A percentile compares a stretch with the other conserved stretches of the same genome.
Evolutionary conservation across 768 basidiomycete genomes (phyloP).

Genomic region (Panus rudis): DNA sequence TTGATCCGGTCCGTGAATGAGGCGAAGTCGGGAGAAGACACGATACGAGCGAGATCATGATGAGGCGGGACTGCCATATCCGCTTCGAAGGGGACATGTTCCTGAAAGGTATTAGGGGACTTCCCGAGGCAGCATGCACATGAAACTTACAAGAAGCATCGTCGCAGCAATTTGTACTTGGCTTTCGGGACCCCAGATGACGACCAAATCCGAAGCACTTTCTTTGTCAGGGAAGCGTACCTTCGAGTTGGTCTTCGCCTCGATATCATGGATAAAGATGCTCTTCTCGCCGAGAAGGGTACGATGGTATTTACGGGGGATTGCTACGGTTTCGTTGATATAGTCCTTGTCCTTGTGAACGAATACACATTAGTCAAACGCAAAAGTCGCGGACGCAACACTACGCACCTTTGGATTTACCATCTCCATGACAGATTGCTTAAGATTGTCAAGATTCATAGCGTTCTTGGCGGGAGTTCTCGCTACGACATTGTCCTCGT

Average conservation of each 20-base stretch:
- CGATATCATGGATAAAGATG: conserved; percentile 96
- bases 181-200: conserved; percentile 94
- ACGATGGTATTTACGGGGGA: conserved; percentile 92
- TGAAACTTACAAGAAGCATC: conserved; percentile 74
- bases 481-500: conserved; percentile 98
- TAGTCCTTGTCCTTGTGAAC: conserved; percentile 85
- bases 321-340: conserved; percentile 85
- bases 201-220: conserved; percentile 88
- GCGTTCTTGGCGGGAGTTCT: conserved; percentile 97
- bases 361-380: neutral
- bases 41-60: conserved; percentile 69
- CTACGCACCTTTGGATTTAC: conserved; percentile 84
- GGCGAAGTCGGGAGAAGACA: conserved; percentile 73
- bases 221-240: conserved; percentile 93
- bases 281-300: conserved; percentile 92
- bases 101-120: conserved; percentile 38
- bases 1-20: conserved; percentile 88
- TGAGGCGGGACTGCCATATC: conserved; percentile 88
- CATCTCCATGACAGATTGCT: conserved; percentile 94
- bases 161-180: conserved; percentile 96
- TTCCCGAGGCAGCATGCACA: neutral
- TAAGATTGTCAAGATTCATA: conserved; percentile 88
- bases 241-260: conserved; percentile 89
- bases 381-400: neutral
- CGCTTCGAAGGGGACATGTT: conserved; percentile 94